phyloP scores from a whole-genome alignment of 2,329 filamentous ascomycete genomes.

The Diplodia intermedia region DNA sequence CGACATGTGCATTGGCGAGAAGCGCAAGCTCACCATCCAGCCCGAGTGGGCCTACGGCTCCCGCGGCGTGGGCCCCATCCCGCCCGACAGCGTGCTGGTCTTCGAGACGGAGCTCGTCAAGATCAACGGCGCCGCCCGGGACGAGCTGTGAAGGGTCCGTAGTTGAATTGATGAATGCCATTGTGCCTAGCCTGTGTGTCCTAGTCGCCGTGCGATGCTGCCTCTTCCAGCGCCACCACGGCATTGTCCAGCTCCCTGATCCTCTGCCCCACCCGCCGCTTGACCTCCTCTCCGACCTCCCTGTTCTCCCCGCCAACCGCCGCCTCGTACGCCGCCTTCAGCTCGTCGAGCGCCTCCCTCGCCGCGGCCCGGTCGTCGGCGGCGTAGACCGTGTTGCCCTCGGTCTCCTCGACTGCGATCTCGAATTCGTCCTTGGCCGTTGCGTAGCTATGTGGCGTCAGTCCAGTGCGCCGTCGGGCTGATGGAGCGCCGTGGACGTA shows the following conservation, averaged over 20 bases:
- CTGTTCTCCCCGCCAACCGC: conserved; percentile 51
- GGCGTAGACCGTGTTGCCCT: conserved; percentile 63
- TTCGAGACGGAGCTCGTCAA: conserved; percentile 88
- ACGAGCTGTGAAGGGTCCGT: conserved; percentile 23
- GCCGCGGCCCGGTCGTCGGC: conserved; percentile 61
- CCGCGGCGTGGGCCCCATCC: conserved; percentile 76
- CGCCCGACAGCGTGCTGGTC: conserved; percentile 81
- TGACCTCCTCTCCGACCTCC: conserved; percentile 58
- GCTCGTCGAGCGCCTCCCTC: conserved; percentile 58
- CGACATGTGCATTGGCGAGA: conserved; percentile 96
- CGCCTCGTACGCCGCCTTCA: conserved; percentile 56
- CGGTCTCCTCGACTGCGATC: conserved; percentile 59
- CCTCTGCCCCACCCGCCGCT: conserved; percentile 57
- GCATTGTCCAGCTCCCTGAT: conserved; percentile 62
- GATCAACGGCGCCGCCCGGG: conserved; percentile 22
- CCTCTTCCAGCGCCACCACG: conserved; percentile 59
- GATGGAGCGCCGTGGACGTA: conserved; percentile 31
- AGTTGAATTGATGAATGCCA: too few relatives aligned
- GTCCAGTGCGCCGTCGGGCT: neutral
- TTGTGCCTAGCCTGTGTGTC: neutral
- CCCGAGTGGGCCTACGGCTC: conserved; percentile 84
- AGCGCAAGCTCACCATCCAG: conserved; percentile 86
- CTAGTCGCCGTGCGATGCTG: conserved; percentile 42
- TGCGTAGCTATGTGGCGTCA: conserved; percentile 38
- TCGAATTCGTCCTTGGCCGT: conserved; percentile 55